Conservation (phyloP, 2,329 filamentous ascomycete species). For the Rhexocercosporidium sp. region DNA sequence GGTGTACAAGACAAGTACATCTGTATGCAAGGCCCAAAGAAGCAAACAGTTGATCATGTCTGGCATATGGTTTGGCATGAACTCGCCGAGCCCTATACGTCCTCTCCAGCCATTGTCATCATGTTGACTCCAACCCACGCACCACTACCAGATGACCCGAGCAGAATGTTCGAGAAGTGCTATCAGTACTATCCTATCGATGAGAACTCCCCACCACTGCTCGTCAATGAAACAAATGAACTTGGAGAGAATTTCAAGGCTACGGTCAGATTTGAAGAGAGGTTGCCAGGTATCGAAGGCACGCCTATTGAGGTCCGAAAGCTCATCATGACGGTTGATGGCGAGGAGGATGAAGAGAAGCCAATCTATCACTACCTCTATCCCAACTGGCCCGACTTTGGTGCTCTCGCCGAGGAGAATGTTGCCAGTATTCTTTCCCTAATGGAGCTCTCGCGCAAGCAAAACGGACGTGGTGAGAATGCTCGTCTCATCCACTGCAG, state of each 20-base stretch:
- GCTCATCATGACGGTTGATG: conserved; percentile 58
- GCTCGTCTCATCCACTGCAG: conserved; percentile 87
- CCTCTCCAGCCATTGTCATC: conserved; percentile 79
- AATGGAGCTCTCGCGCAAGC: conserved; percentile 68
- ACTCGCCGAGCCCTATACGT: conserved; percentile 46
- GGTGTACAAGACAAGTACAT: conserved; percentile 67
- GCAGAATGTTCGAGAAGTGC: conserved; percentile 76
- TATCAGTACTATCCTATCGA: conserved; percentile 81
- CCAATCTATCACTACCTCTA: conserved; percentile 86
- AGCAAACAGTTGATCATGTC: conserved; percentile 76
- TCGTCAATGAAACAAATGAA: conserved; percentile 66
- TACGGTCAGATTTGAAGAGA: conserved; percentile 64
- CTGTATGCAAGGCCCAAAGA: conserved; percentile 90
- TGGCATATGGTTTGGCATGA: conserved; percentile 97
- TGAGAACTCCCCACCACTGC: conserved; percentile 55
- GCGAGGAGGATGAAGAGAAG: conserved; percentile 56
- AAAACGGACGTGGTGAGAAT: conserved; percentile 60
- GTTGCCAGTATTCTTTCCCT: conserved; percentile 71
- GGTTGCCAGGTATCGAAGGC: conserved; percentile 55
- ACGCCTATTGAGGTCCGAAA: conserved; percentile 76
- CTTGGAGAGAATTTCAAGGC: conserved; percentile 72
- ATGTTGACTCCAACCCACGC: conserved; percentile 91
- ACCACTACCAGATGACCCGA: conserved; percentile 34
- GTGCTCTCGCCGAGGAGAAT: conserved; percentile 74
- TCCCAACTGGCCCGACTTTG: conserved; percentile 88